A percentile compares a stretch with the other conserved stretches of the same genome.
These are phyloP conservation scores for Mesembryanthemum crystallinum DNA, from an alignment of 148 eudicot species.

Conservation along the genomic window DNA sequence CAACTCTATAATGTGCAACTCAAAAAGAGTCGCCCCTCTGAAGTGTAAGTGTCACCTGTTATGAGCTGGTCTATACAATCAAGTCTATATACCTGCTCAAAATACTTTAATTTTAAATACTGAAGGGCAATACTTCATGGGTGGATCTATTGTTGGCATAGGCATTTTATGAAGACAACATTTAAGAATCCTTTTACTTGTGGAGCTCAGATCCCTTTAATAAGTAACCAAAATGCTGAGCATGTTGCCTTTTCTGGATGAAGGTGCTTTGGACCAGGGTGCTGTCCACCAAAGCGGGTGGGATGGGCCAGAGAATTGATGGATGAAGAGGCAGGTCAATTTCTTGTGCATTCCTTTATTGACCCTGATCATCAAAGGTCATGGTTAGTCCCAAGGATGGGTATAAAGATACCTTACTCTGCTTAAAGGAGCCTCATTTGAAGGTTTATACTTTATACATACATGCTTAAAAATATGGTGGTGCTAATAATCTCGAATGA, in stretches of 20 bases:
- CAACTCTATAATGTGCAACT: no score
- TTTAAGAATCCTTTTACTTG: neutral
- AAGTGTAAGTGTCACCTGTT: no score
- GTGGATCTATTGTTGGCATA: neutral
- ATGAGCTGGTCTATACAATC: no score
- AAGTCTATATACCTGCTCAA: no score
- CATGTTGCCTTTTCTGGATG: slow-evolving; percentile 1
- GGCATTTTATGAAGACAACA: neutral
- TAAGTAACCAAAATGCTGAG: neutral
- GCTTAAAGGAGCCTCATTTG: slow-evolving; percentile 37
- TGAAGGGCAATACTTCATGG: neutral
- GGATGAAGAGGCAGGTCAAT: slow-evolving; percentile 80
- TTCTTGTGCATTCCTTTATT: slow-evolving; percentile 63
- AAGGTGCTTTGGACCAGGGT: slow-evolving; percentile 57
- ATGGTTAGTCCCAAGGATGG: slow-evolving; percentile 85
- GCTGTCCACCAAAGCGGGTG: slow-evolving; percentile 56
- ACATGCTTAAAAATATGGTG: slow-evolving; percentile 10
- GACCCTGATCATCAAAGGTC: slow-evolving; percentile 73
- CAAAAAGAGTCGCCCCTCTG: no score
- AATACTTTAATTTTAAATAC: neutral
- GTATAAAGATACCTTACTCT: slow-evolving; percentile 67
- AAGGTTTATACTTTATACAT: neutral
- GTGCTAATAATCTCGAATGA: neutral
- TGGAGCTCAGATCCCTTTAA: neutral
- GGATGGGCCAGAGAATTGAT: slow-evolving; percentile 79